Percentiles rank a stretch among this genome's conserved stretches.
Conservation (phyloP, 1,284 basidiomycete genomes). For the Macrocystidia cucumis region DNA sequence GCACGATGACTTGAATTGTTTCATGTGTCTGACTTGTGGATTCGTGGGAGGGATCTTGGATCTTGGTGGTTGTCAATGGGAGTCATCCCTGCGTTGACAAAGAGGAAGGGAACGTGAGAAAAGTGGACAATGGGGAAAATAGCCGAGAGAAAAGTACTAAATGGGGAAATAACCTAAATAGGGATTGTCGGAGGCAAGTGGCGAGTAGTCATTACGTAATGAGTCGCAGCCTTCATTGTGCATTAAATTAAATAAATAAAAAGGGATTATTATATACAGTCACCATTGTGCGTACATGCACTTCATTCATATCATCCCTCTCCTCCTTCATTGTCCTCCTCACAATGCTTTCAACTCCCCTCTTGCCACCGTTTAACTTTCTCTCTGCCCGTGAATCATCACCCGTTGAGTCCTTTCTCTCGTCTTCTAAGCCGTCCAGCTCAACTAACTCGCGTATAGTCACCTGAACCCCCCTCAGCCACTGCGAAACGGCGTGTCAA, state of each 20-base stretch:
- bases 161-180: too few relatives aligned
- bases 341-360: neutral
- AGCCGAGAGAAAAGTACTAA: too few relatives aligned
- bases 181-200: too few relatives aligned
- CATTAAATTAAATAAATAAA: slow-evolving; percentile 5
- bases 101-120: too few relatives aligned
- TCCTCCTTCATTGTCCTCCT: slow-evolving; percentile 2
- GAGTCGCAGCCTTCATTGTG: slow-evolving; percentile 1
- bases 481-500: slow-evolving; percentile 18
- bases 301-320: slow-evolving; percentile 1
- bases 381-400: neutral
- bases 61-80: too few relatives aligned
- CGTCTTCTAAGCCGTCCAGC: neutral
- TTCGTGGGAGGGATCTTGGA: too few relatives aligned
- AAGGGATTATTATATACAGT: slow-evolving; percentile 2
- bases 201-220: neutral
- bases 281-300: too few relatives aligned
- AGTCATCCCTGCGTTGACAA: too few relatives aligned
- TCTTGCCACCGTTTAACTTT: neutral
- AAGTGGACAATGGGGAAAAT: too few relatives aligned
- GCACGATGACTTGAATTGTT: too few relatives aligned
- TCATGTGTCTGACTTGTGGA: too few relatives aligned
- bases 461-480: neutral
- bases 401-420: neutral
- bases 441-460: neutral